Conservation (phyloP, 2,329 filamentous ascomycete genomes). For the Fusarium sulawesiense region DNA sequence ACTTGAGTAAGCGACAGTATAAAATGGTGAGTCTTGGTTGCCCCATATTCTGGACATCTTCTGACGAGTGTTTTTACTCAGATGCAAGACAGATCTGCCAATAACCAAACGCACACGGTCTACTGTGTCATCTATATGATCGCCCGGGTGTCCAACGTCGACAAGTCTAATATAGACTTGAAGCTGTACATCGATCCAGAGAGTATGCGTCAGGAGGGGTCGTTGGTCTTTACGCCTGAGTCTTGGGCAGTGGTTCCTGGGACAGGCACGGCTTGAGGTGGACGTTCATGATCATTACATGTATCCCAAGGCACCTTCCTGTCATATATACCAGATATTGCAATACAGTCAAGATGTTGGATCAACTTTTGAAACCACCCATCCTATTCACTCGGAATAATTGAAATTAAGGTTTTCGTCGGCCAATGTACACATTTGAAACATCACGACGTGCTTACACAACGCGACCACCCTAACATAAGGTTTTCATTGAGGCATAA, state of each 20-base stretch:
- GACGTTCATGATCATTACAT: background rate
- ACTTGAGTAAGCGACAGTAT: slow-evolving; percentile 60
- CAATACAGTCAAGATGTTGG: background rate
- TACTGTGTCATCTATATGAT: slow-evolving; percentile 53
- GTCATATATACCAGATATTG: too few species aligned
- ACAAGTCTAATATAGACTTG: slow-evolving; percentile 45
- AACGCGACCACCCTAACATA: background rate
- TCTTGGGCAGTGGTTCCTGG: slow-evolving; percentile 30
- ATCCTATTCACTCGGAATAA: background rate
- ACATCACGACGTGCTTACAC: background rate
- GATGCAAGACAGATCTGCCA: slow-evolving; percentile 38
- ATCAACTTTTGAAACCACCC: fast-evolving
- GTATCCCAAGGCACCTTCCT: fast-evolving
- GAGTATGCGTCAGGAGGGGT: slow-evolving; percentile 32
- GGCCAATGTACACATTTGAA: background rate
- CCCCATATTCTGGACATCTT: background rate
- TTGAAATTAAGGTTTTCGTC: background rate
- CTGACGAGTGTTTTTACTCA: slow-evolving; percentile 15
- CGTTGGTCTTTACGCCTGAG: slow-evolving; percentile 40
- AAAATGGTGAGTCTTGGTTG: slow-evolving; percentile 48
- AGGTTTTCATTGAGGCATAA: background rate
- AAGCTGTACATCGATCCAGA: slow-evolving; percentile 56
- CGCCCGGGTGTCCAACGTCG: slow-evolving; percentile 55
- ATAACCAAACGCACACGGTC: background rate
- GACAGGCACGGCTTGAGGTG: background rate